Base-by-base conservation (phyloP, 768 basidiomycete genomes). In the Mrakia frigida region DNA sequence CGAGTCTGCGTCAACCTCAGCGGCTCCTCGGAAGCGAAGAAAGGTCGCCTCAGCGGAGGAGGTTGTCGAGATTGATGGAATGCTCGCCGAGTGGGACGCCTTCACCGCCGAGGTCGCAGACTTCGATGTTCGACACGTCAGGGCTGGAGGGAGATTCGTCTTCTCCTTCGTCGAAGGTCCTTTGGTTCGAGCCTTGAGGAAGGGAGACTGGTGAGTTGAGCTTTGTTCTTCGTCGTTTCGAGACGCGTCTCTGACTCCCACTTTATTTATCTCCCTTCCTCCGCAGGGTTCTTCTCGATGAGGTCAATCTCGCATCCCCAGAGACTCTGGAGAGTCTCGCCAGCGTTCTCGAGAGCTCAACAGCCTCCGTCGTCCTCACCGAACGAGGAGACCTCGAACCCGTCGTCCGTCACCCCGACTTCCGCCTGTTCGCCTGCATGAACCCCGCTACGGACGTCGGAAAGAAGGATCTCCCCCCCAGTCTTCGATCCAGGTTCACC, bases 361-460 rank as follows among this genome's bases (percentile, higher is more conserved):
- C 88, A 11, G 89, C 93, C 0, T 98, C 96, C 0, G 90, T 99
- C 79, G 92, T 94, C 0, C 85, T 99, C 75, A 94, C 94, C 0
- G 97, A 98, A 81, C 89, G 94, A 82, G 96, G 95, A 0, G 91
- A 93, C 14, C 84, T 98, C 73, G 92, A 94, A 80, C 91, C 92
- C 1, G 87, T 98, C 39, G 90, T 90, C 69, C 91, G 97, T 0
- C 97, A 99, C 82, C 89, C 93, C 25, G 91, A 96, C 80, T 99
- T 99, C 85, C 91, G 96, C 28, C 86, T 98, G 6, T 98, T 98
- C 81, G 94, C 94, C 6, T 99, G 97, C 82, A 99, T 99, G 97
- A 99, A 99, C 81, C 97, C 97, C 6, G 97, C 97, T 0, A 99
- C 95, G 5, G 97, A 99, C 80, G 92, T 98, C 21, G 97, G 97